Conservation (phyloP, 2,329 filamentous ascomycete species). For the Paraphaeosphaeria sporulosa region DNA sequence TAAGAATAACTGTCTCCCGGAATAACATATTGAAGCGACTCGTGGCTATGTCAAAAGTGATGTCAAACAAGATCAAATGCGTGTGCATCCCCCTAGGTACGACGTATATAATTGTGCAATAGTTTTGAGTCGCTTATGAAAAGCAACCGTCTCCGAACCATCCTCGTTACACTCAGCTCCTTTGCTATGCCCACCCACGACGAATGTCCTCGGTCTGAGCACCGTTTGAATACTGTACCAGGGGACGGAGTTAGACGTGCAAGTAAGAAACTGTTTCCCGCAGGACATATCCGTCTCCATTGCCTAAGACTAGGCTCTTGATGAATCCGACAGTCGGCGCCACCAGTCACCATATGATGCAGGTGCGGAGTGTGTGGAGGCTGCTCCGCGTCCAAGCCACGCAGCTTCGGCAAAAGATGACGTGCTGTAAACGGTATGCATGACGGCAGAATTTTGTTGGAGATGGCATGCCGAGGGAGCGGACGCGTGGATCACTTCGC, state of each 20-base stretch:
- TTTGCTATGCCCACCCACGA: no score
- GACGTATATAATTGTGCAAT: no score
- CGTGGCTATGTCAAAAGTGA: no score
- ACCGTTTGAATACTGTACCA: no score
- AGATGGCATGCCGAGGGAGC: not conserved
- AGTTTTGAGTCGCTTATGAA: no score
- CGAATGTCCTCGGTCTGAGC: no score
- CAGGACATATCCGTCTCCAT: not conserved
- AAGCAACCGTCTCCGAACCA: no score
- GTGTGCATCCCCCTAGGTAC: no score
- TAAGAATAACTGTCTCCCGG: no score
- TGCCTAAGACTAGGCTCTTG: not conserved
- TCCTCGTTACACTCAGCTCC: no score
- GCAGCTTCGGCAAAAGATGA: not conserved
- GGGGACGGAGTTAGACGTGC: not conserved
- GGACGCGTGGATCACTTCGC: constrained; percentile 1
- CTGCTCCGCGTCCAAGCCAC: not conserved
- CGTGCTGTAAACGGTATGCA: not conserved
- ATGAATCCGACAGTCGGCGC: not conserved
- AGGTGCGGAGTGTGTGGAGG: constrained; percentile 1
- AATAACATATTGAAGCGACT: no score
- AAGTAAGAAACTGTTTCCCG: not conserved
- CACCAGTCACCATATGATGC: not conserved
- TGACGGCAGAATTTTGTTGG: not conserved
- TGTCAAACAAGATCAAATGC: no score